Evolutionary conservation across 1,139 yeast species (phyloP).

Genomic region (Suhomyces bribrorum): DNA sequence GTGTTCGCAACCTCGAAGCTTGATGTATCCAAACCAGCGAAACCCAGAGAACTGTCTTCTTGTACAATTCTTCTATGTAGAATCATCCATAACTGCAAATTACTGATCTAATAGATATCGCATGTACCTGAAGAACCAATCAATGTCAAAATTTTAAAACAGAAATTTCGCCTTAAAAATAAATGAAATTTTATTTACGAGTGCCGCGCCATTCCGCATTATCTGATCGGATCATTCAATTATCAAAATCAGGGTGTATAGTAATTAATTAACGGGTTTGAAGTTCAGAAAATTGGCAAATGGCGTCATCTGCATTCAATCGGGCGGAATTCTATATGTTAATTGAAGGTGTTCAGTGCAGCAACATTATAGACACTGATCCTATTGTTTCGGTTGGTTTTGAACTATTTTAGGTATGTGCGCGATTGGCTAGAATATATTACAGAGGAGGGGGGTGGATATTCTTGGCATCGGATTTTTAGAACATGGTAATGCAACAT

Average conservation of each 20-base stretch:
- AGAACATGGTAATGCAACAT: not conserved
- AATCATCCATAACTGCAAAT: not conserved
- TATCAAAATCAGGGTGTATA: too few species aligned
- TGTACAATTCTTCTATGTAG: too few species aligned
- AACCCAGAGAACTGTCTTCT: not conserved
- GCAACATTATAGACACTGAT: not conserved
- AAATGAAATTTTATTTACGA: not conserved
- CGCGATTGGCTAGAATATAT: not conserved
- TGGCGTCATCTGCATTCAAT: too few species aligned
- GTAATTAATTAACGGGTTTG: not conserved
- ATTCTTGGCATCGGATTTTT: not conserved
- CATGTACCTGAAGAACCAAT: not conserved
- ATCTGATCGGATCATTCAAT: constrained; percentile 6
- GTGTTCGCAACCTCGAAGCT: too few species aligned
- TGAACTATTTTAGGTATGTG: not conserved
- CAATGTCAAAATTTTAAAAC: not conserved
- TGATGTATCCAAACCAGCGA: too few species aligned
- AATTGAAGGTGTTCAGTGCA: too few species aligned
- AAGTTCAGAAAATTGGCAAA: not conserved
- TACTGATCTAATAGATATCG: not conserved
- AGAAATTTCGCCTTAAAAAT: not conserved
- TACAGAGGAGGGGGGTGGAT: not conserved
- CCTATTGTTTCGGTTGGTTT: not conserved
- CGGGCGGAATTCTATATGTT: too few species aligned
- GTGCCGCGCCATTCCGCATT: not conserved